Base-by-base conservation (phyloP, 2,329 filamentous ascomycete genomes). In the Xylariaceae sp. region DNA sequence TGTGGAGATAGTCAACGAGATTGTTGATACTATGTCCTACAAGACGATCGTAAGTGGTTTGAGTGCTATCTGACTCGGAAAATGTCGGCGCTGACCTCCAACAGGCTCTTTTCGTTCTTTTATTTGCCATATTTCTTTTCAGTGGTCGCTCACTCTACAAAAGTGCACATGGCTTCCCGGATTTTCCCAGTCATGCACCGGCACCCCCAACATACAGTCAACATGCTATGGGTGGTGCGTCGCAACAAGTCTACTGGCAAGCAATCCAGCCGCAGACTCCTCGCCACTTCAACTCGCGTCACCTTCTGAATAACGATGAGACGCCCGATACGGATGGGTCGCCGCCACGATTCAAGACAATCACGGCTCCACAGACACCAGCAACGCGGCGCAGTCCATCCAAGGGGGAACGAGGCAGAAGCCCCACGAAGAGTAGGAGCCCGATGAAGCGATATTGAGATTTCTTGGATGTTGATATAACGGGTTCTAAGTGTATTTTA, bases 1-100 rank as follows among this genome's bases (percentile, higher is more conserved):
- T 59, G 91, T 91, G 1, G 81, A 89, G 58, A 95, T 98, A 31
- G 84, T 97, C 64, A 96, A 97, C 61, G 85, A 85, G 56, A 96
- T 97, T 62, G 83, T 95, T 4, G 89, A 95, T 54, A 83, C 87
- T 4, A 90, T 97, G 64, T 89, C 85, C 49, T 85, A 88, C 64
- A 96, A 96, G 64, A 74, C 76, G 9, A 76, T 75, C 67, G 76
- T 79, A 64, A 50, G 72, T 62, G 12, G 11, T 19, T 11, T 13
- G 19, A 24, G 4, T 2, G 31, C 19, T 6, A 9, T n/a, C 17
- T 7, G 4, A 19, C 13, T 19, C 18, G 8, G 33, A 17, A 7
- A 9, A 35, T 9, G 15, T 4, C 15, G 33, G 30, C 8, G 15
- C 50, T 58, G 37, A 60, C 38, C 19, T 11, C 19, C 9, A 22